phyloP scores from a whole-genome alignment of 169 alveolate species.

The Pseudocohnilembus persalinus region DNA sequence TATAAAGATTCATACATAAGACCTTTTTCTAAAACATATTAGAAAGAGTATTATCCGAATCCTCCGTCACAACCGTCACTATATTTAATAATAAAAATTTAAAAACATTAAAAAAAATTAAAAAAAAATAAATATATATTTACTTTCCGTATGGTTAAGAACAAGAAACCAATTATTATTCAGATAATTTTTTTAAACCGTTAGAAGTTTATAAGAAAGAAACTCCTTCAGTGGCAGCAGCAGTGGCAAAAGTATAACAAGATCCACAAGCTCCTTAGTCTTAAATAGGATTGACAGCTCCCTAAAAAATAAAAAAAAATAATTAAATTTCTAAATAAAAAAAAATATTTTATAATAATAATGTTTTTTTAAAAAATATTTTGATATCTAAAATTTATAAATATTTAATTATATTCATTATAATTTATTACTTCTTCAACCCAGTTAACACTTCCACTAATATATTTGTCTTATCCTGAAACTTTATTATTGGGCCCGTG shows the following conservation, averaged over 20 bases:
- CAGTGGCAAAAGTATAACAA: constrained; percentile 75
- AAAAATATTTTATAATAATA: too few relatives aligned
- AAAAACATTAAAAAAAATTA: too few relatives aligned
- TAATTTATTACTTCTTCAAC: not conserved
- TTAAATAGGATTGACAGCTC: constrained; percentile 50
- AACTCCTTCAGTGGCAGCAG: constrained; percentile 64
- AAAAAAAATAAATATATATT: too few relatives aligned
- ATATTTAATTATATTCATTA: too few relatives aligned
- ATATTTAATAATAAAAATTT: too few relatives aligned
- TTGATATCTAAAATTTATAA: not conserved
- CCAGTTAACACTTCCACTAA: constrained; percentile 51
- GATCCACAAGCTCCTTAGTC: constrained; percentile 75
- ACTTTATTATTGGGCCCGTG: not conserved
- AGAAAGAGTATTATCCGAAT: not conserved
- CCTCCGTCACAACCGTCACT: not conserved
- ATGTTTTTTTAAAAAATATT: too few relatives aligned
- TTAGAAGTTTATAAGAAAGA: not conserved
- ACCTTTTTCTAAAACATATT: not conserved
- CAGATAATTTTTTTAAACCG: not conserved
- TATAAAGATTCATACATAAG: not conserved
- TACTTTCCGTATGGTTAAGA: not conserved
- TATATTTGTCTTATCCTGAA: not conserved
- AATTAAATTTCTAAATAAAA: too few relatives aligned
- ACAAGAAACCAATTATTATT: not conserved
- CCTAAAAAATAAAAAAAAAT: too few relatives aligned